phyloP scores from a whole-genome alignment of 768 basidiomycete genomes.

The Saitozyma podzolica region DNA sequence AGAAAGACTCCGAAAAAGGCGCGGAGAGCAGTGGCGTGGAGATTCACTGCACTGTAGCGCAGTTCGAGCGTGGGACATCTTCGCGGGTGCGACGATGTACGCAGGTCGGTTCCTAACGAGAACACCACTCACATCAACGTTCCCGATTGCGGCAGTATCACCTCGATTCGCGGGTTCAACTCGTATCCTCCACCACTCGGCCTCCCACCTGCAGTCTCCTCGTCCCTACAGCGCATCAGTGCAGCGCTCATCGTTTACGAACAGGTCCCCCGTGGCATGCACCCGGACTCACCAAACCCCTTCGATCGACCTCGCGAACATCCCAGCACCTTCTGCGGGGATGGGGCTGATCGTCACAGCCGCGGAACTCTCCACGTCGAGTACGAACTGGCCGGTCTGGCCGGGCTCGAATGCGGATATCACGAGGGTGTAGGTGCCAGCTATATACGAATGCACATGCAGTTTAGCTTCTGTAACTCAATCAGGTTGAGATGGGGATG shows the following conservation, averaged over 20 bases:
- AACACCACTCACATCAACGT: slow-evolving; percentile 27
- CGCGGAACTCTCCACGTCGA: slow-evolving; percentile 65
- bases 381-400: slow-evolving; percentile 65
- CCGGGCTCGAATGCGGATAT: slow-evolving; percentile 79
- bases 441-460: slow-evolving; percentile 49
- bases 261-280: not conserved
- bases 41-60: too few relatives aligned
- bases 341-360: slow-evolving; percentile 67
- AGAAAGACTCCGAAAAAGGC: too few relatives aligned
- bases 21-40: too few relatives aligned
- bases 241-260: too few relatives aligned
- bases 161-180: slow-evolving; percentile 68
- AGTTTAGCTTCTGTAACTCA: too few relatives aligned
- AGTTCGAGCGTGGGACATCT: too few relatives aligned
- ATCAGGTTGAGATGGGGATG: not conserved
- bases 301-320: slow-evolving; percentile 70
- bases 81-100: too few relatives aligned
- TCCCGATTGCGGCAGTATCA: slow-evolving; percentile 52
- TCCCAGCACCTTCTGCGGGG: slow-evolving; percentile 84
- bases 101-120: too few relatives aligned
- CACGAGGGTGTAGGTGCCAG: slow-evolving; percentile 78
- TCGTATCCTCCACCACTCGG: slow-evolving; percentile 67
- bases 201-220: slow-evolving; percentile 65
- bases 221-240: slow-evolving; percentile 57
- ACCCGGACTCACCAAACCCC: slow-evolving; percentile 67